A percentile compares a stretch with the other conserved stretches of the same genome.
These are phyloP conservation scores for Tylopilus sp. DNA, from an alignment of 1,284 basidiomycete species.

Conservation along the genomic window DNA sequence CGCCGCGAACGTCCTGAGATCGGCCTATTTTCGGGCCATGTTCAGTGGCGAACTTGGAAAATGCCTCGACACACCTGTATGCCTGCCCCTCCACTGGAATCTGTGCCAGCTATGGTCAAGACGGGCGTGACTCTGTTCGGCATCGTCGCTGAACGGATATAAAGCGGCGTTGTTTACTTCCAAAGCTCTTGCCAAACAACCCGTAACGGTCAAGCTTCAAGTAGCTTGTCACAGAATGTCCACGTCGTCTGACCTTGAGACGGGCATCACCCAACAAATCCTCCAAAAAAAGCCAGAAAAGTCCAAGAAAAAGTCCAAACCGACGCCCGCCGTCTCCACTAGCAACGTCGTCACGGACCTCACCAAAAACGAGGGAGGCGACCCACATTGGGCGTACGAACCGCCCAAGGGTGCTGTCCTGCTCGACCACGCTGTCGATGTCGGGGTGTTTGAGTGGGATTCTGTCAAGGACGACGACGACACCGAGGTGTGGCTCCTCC, in stretches of 20 bases:
- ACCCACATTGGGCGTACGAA: slow-evolving; percentile 51
- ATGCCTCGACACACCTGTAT: slow-evolving; percentile 62
- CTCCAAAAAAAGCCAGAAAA: slow-evolving; percentile 2
- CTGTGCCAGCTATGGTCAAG: slow-evolving; percentile 82
- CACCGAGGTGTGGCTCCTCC: slow-evolving; percentile 65
- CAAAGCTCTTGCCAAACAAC: slow-evolving; percentile 28
- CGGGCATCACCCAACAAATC: slow-evolving; percentile 3
- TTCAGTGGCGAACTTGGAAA: not conserved
- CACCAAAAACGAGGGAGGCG: slow-evolving; percentile 49
- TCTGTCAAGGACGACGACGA: slow-evolving; percentile 54
- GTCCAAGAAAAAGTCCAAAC: slow-evolving; percentile 7
- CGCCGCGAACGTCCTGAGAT: slow-evolving; percentile 83
- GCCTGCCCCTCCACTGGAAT: slow-evolving; percentile 86
- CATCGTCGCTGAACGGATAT: slow-evolving; percentile 7
- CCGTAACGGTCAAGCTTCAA: no score
- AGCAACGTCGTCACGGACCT: slow-evolving; percentile 4
- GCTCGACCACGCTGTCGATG: slow-evolving; percentile 38
- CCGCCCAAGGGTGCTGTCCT: slow-evolving; percentile 50
- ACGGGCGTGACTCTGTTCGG: slow-evolving; percentile 29
- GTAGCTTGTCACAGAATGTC: no score
- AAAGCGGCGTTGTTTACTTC: slow-evolving; percentile 22
- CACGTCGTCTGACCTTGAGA: slow-evolving; percentile 23
- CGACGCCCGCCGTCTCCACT: not conserved
- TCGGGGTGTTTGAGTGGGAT: slow-evolving; percentile 65
- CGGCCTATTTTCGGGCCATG: slow-evolving; percentile 50